Conservation (phyloP, 2,329 filamentous ascomycete genomes). For the Colletotrichum sp. region DNA sequence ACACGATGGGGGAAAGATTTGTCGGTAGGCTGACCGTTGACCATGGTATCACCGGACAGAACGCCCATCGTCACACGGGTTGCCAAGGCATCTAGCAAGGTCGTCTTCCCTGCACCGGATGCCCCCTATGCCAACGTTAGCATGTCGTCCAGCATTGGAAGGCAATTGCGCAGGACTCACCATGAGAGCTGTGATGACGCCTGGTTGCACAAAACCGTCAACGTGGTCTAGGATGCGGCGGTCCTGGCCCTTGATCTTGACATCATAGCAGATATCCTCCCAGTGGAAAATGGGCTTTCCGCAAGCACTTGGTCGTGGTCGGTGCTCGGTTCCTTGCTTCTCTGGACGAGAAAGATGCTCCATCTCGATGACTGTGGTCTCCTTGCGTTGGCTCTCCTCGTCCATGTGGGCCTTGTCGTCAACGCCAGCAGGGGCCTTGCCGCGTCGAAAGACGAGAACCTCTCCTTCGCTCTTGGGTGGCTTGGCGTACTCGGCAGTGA, state of each 20-base stretch:
- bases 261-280: constrained; percentile 68
- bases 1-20: constrained; percentile 73
- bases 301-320: constrained; percentile 11
- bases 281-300: constrained; percentile 63
- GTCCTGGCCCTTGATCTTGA: constrained; percentile 68
- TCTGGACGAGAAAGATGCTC: background rate
- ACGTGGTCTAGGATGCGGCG: constrained; percentile 73
- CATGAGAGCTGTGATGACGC: constrained; percentile 76
- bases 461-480: constrained; percentile 77
- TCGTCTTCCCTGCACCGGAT: constrained; percentile 78
- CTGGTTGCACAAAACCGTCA: constrained; percentile 80
- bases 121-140: constrained; percentile 49
- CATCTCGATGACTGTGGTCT: background rate
- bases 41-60: constrained; percentile 72
- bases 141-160: background rate
- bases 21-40: constrained; percentile 69
- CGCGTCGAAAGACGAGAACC: constrained; percentile 64
- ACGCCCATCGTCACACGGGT: constrained; percentile 77
- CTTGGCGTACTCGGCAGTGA: constrained; percentile 68
- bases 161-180: constrained; percentile 36
- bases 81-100: constrained; percentile 75
- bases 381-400: background rate
- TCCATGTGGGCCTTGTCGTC: background rate
- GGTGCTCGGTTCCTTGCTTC: background rate
- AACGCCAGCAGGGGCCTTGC: constrained; percentile 54